Conservation (phyloP, 257 asterid species). For the Handroanthus guayacan region DNA sequence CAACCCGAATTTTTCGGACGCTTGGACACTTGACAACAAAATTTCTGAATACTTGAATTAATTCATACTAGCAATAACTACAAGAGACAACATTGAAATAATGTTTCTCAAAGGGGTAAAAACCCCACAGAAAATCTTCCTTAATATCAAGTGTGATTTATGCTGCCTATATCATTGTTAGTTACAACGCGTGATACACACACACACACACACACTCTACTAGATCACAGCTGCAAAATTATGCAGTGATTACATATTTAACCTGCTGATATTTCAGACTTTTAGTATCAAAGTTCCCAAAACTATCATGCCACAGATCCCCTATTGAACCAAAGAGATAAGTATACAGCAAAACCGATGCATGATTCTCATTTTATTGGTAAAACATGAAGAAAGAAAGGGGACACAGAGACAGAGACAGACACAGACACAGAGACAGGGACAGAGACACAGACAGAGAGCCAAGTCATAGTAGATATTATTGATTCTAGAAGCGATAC, state of each 20-base stretch:
- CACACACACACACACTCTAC: not conserved
- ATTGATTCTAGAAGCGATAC: slow-evolving; percentile 20
- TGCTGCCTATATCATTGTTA: not conserved
- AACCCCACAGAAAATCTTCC: not conserved
- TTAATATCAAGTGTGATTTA: not conserved
- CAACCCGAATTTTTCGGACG: not conserved
- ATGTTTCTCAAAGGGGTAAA: not conserved
- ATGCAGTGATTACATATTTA: not conserved
- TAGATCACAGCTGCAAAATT: not conserved
- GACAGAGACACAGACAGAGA: too few relatives aligned
- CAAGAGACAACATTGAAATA: not conserved
- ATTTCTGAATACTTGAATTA: not conserved
- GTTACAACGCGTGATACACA: not conserved
- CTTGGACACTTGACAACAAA: not conserved
- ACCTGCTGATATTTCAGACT: not conserved
- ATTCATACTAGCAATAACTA: not conserved
- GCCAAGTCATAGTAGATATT: not conserved
- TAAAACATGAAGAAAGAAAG: not conserved
- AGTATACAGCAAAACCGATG: not conserved
- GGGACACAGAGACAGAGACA: too few relatives aligned
- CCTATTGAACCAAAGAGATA: not conserved
- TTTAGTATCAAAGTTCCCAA: not conserved
- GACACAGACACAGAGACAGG: too few relatives aligned
- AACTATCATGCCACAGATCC: not conserved
- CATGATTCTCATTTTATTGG: not conserved